Percentiles rank a stretch among this genome's conserved stretches.
These are phyloP conservation scores for Nothophytophthora sp. DNA, from an alignment of 352 stramenopile species.

Conservation along the genomic window DNA sequence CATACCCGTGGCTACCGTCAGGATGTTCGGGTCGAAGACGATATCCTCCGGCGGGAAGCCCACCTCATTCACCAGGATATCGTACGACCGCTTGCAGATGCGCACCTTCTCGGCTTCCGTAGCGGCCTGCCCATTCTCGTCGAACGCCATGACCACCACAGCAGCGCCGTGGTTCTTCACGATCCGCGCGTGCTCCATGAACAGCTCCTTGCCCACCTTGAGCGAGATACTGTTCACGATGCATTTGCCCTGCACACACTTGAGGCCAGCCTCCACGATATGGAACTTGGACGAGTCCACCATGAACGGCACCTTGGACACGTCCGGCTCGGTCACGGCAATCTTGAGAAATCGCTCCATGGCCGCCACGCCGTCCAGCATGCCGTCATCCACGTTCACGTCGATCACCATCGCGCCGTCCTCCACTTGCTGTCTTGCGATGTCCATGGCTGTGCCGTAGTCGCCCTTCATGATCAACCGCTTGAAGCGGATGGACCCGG, in stretches of 20 bases:
- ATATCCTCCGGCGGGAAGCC: conserved; percentile 97
- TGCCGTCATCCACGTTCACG: conserved; percentile 98
- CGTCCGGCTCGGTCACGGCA: conserved; percentile 95
- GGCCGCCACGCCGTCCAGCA: conserved; percentile 94
- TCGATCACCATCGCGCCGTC: conserved; percentile 97
- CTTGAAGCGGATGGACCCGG: conserved; percentile 96
- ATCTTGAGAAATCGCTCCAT: conserved; percentile 99
- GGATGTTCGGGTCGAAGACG: conserved; percentile 98
- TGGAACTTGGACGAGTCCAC: conserved; percentile 98
- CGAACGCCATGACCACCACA: conserved; percentile 98
- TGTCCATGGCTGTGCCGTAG: conserved; percentile 95
- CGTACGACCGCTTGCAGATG: conserved; percentile 99
- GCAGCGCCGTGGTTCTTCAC: conserved; percentile 95
- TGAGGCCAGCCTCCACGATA: conserved; percentile 96
- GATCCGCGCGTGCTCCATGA: conserved; percentile 94
- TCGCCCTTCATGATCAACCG: conserved; percentile 95
- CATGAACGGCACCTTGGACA: conserved; percentile 98
- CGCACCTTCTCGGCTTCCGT: conserved; percentile 95
- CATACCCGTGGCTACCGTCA: conserved; percentile 97
- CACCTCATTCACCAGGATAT: conserved; percentile 95
- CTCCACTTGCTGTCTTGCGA: conserved; percentile 96
- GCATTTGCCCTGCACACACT: conserved; percentile 97
- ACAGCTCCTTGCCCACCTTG: conserved; percentile 97
- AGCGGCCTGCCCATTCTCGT: conserved; percentile 96
- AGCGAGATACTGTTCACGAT: conserved; percentile 98